Percentiles rank a stretch among this genome's conserved stretches.
These are phyloP conservation scores for Cryptococcus wingfieldii DNA, from an alignment of 1,284 basidiomycete species.

Conservation along the genomic window DNA sequence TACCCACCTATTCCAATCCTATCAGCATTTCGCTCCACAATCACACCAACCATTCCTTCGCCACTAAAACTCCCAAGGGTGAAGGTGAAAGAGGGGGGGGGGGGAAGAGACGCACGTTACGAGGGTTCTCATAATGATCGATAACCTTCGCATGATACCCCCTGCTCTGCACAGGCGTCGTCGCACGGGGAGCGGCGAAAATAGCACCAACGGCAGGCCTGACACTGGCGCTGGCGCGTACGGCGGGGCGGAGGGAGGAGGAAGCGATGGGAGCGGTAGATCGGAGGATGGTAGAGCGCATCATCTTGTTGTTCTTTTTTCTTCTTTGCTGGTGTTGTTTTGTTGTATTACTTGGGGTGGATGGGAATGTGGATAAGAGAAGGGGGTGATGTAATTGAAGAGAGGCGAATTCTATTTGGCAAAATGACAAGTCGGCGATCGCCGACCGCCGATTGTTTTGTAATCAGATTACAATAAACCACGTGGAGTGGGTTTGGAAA, in stretches of 20 bases:
- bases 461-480: no score
- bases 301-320: constrained; percentile 15
- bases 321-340: neutral
- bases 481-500: no score
- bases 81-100: neutral
- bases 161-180: constrained; percentile 46
- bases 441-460: no score
- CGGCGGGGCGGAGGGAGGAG: constrained; percentile 23
- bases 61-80: neutral
- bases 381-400: neutral
- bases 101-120: constrained; percentile 68
- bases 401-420: no score
- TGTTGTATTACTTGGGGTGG: neutral
- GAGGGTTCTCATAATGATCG: constrained; percentile 89
- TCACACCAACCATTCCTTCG: neutral
- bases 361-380: neutral
- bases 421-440: no score
- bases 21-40: constrained; percentile 1
- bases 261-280: constrained; percentile 27
- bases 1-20: constrained; percentile 58
- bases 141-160: constrained; percentile 90
- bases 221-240: constrained; percentile 1
- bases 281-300: constrained; percentile 28
- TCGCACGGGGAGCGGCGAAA: constrained; percentile 1
- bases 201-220: constrained; percentile 1